A percentile compares a stretch with the other conserved stretches of the same genome.
Conservation (phyloP, 768 basidiomycete species). For the Piloderma croceum region DNA sequence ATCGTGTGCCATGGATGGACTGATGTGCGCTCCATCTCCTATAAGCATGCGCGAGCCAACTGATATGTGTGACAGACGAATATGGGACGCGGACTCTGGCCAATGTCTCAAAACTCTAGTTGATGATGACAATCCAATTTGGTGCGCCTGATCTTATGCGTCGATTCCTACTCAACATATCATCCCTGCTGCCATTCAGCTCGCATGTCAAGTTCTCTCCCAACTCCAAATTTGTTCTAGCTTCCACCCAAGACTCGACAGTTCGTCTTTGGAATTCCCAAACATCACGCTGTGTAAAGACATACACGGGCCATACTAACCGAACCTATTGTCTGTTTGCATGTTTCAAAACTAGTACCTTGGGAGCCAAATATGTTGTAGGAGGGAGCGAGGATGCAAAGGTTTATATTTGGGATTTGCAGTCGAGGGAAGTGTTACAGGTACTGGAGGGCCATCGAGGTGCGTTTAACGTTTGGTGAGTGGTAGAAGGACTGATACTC, state of each 20-base stretch:
- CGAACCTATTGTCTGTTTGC: conserved; percentile 77
- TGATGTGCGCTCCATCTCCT: conserved; percentile 90
- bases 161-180: not conserved
- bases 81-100: conserved; percentile 96
- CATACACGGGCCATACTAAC: conserved; percentile 82
- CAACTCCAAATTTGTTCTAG: conserved; percentile 85
- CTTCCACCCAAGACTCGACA: conserved; percentile 90
- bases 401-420: conserved; percentile 86
- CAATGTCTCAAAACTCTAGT: conserved; percentile 97
- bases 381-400: conserved; percentile 90
- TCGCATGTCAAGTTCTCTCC: conserved; percentile 90
- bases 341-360: conserved; percentile 51
- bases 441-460: conserved; percentile 77
- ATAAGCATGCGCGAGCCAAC: too few species aligned
- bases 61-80: conserved; percentile 77
- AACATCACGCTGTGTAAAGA: conserved; percentile 86
- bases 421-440: conserved; percentile 72
- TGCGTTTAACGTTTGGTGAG: conserved; percentile 24
- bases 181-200: conserved; percentile 32
- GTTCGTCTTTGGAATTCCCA: conserved; percentile 95
- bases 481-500: not conserved
- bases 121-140: conserved; percentile 94
- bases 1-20: conserved; percentile 93
- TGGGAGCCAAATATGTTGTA: conserved; percentile 68
- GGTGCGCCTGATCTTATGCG: too few species aligned